These are phyloP conservation scores for Astragalus glycyphyllos DNA, from an alignment of 306 rosid species.

Conservation along the genomic window DNA sequence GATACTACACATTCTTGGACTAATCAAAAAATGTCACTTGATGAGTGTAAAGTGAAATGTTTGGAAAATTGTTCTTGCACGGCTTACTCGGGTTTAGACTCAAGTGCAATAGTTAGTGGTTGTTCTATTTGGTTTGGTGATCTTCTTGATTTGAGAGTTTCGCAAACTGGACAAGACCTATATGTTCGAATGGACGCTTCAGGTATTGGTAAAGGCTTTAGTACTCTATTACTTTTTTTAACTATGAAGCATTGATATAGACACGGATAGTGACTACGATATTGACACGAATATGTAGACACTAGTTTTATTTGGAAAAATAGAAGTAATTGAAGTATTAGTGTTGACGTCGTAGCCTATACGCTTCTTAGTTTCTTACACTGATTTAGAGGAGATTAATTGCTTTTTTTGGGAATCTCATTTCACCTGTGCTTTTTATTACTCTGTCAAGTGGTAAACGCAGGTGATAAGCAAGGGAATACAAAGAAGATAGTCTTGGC, in stretches of 20 bases:
- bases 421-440: not conserved
- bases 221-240: not conserved
- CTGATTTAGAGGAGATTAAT: too few species aligned
- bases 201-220: not conserved
- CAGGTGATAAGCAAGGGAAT: constrained; percentile 3
- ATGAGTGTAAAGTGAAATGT: constrained; percentile 4
- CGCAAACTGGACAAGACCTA: not conserved
- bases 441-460: not conserved
- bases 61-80: constrained; percentile 36
- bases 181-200: constrained; percentile 35
- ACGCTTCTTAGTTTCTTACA: too few species aligned
- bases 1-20: constrained; percentile 35
- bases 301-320: too few species aligned
- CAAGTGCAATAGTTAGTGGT: not conserved
- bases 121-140: constrained; percentile 31
- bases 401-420: not conserved
- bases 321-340: too few species aligned
- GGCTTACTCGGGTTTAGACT: constrained; percentile 3
- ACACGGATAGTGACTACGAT: too few species aligned
- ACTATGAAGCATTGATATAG: too few species aligned
- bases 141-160: not conserved
- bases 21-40: constrained; percentile 1
- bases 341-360: too few species aligned
- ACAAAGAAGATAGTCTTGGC: not conserved
- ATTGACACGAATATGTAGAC: too few species aligned